Evolutionary conservation across 805 yeast genomes (phyloP).

Genomic region (Jamesozyma gamospora): DNA sequence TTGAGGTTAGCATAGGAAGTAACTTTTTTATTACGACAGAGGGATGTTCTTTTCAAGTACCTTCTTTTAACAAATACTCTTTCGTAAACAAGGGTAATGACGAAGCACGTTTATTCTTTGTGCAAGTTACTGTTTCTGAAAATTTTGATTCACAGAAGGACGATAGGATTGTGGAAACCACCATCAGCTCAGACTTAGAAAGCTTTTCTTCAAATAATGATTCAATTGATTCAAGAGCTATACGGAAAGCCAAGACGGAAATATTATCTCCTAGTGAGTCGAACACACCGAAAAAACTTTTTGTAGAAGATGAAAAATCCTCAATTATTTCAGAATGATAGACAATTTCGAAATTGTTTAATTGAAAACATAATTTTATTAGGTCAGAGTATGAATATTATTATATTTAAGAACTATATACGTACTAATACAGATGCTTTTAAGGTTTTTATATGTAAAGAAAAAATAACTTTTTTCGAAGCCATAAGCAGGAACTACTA

Average conservation of each 20-base stretch:
- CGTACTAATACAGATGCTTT: too few species aligned
- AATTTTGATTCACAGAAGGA: constrained; percentile 24
- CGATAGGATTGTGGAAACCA: background rate
- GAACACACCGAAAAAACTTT: constrained; percentile 30
- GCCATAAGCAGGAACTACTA: too few species aligned
- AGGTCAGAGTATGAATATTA: too few species aligned
- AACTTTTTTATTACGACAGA: constrained; percentile 48
- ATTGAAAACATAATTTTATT: too few species aligned
- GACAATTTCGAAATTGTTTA: too few species aligned
- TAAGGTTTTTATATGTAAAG: too few species aligned
- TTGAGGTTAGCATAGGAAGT: constrained; percentile 57
- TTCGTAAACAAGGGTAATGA: constrained; percentile 51
- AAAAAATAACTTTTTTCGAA: too few species aligned
- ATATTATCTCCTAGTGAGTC: background rate
- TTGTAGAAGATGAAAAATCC: background rate
- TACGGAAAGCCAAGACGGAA: too few species aligned
- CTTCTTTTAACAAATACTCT: constrained; percentile 65
- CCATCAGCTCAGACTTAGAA: constrained; percentile 39
- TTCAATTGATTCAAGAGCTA: too few species aligned
- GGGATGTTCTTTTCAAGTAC: constrained; percentile 77
- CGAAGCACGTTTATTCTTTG: constrained; percentile 61
- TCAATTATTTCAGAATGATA: background rate
- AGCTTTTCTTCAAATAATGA: background rate
- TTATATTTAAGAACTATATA: too few species aligned
- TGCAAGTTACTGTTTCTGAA: constrained; percentile 41